Conservation (phyloP, 2,329 filamentous ascomycete species). For the Fusarium caatingaense region DNA sequence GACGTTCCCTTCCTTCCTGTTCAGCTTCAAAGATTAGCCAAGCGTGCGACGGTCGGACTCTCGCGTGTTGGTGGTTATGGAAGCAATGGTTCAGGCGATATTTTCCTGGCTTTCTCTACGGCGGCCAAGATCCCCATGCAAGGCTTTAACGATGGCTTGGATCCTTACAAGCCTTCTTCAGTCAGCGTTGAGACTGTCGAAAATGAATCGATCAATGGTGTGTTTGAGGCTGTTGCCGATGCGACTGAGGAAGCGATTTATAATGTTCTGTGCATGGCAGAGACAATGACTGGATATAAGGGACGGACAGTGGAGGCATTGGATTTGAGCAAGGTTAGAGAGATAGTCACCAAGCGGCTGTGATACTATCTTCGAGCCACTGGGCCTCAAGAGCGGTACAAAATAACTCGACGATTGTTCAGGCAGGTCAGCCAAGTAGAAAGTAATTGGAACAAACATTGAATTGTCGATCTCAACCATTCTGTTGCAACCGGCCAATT, state of each 20-base stretch:
- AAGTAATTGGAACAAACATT: neutral
- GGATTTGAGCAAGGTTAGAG: slow-evolving; percentile 59
- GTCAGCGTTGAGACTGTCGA: slow-evolving; percentile 53
- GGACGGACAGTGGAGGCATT: slow-evolving; percentile 62
- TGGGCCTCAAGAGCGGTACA: neutral
- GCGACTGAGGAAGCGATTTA: slow-evolving; percentile 74
- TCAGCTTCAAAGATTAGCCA: slow-evolving; percentile 61
- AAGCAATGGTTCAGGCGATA: slow-evolving; percentile 71
- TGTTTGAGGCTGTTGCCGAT: slow-evolving; percentile 72
- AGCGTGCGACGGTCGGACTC: slow-evolving; percentile 71
- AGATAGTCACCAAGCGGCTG: slow-evolving; percentile 54
- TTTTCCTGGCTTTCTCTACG: slow-evolving; percentile 75
- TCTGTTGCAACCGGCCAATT: neutral
- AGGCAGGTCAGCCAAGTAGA: too few relatives aligned
- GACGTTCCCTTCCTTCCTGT: slow-evolving; percentile 49
- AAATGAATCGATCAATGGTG: slow-evolving; percentile 68
- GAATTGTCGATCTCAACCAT: too few relatives aligned
- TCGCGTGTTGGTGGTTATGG: slow-evolving; percentile 70
- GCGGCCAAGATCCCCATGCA: slow-evolving; percentile 61
- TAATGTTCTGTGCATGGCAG: slow-evolving; percentile 71
- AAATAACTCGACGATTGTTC: too few relatives aligned
- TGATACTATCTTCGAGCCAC: neutral
- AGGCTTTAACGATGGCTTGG: slow-evolving; percentile 47
- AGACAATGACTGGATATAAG: slow-evolving; percentile 66
- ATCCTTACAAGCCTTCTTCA: slow-evolving; percentile 54